phyloP scores from a whole-genome alignment of 208 protist species.

The Leishmania major region DNA sequence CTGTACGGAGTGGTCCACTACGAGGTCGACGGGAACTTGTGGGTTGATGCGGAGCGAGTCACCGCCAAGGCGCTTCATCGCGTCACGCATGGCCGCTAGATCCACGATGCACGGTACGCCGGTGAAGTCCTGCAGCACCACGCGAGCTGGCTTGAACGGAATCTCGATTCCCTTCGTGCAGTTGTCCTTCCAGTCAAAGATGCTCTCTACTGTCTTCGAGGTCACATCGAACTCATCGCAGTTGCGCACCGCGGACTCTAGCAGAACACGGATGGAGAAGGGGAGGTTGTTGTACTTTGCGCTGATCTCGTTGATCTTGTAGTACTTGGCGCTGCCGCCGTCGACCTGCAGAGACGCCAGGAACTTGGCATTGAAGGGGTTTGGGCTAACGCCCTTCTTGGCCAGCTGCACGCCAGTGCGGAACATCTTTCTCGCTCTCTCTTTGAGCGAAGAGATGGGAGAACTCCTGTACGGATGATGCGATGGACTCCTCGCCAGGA shows the following conservation, averaged over 20 bases:
- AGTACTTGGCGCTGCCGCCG: conserved; percentile 66
- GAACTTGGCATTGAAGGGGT: conserved; percentile 81
- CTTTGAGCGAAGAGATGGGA: background rate
- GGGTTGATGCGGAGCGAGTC: conserved; percentile 94
- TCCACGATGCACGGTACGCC: conserved; percentile 97
- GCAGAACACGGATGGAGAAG: conserved; percentile 95
- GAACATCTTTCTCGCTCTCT: conserved; percentile 71
- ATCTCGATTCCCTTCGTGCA: conserved; percentile 93
- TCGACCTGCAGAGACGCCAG: conserved; percentile 61
- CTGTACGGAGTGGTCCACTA: conserved; percentile 97
- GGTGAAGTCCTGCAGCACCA: conserved; percentile 96
- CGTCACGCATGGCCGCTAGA: conserved; percentile 96
- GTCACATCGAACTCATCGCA: conserved; percentile 95
- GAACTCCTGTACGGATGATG: background rate
- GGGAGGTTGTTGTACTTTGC: conserved; percentile 87
- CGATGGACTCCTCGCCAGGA: background rate
- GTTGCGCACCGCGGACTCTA: conserved; percentile 96
- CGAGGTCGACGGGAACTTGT: conserved; percentile 96
- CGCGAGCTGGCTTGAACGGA: conserved; percentile 95
- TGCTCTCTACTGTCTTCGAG: conserved; percentile 90
- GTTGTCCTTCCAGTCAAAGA: conserved; percentile 94
- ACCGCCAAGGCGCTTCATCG: conserved; percentile 91
- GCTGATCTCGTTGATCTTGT: conserved; percentile 87
- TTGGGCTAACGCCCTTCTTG: conserved; percentile 49
- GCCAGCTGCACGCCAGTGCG: conserved; percentile 38